Percentiles rank a stretch among this genome's conserved stretches.
Conservation (phyloP, 2,329 filamentous ascomycete genomes). For the Aspergillus cejpii region DNA sequence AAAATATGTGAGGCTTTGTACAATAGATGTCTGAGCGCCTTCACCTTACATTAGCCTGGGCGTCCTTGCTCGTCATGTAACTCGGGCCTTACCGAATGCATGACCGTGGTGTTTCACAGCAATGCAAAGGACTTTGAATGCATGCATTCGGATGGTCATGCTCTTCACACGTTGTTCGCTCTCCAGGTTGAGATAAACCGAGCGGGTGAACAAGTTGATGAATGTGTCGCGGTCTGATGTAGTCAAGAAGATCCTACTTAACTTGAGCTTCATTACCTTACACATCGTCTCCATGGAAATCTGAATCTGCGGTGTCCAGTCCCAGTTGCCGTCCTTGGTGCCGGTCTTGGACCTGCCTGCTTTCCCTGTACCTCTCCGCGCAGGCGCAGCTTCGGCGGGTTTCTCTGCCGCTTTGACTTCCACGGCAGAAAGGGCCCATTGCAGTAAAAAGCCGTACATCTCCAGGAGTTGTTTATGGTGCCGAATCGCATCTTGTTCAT, state of each 20-base stretch:
- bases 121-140: constrained; percentile 93
- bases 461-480: constrained; percentile 90
- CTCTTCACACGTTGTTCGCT: constrained; percentile 89
- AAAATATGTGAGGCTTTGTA: constrained; percentile 96
- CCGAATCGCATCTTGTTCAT: constrained; percentile 79
- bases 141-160: constrained; percentile 86
- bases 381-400: constrained; percentile 62
- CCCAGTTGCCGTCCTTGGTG: constrained; percentile 74
- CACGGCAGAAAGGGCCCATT: constrained; percentile 92
- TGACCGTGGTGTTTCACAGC: constrained; percentile 97
- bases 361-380: constrained; percentile 67
- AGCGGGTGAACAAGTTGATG: constrained; percentile 81
- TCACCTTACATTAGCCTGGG: constrained; percentile 18
- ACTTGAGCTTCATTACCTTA: constrained; percentile 87
- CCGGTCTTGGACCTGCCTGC: constrained; percentile 62
- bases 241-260: constrained; percentile 88
- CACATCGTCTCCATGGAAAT: constrained; percentile 88
- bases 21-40: constrained; percentile 96
- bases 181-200: constrained; percentile 88
- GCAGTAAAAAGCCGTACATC: constrained; percentile 85
- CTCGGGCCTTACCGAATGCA: constrained; percentile 63
- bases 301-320: constrained; percentile 81
- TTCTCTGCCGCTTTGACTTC: constrained; percentile 92
- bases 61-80: background rate
- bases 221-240: constrained; percentile 96